Evolutionary conservation across 176 grass and related monocot species (phyloP).

Genomic region (Carex kokanica): DNA sequence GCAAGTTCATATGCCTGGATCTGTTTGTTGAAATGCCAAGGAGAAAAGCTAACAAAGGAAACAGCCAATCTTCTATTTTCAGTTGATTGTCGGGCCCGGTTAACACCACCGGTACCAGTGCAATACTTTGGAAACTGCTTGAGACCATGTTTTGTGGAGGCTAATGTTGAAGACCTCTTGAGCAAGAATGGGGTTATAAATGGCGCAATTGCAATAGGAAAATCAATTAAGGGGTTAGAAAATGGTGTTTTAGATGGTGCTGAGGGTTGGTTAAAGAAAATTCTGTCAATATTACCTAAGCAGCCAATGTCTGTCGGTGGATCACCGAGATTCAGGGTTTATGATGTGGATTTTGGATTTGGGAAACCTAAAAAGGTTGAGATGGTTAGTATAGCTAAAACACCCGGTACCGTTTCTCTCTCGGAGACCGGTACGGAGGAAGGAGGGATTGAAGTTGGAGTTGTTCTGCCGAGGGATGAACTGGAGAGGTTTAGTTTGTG

Average conservation of each 20-base stretch:
- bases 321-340: constrained; percentile 33
- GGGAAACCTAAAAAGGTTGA: constrained; percentile 45
- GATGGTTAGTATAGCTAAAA: constrained; percentile 50
- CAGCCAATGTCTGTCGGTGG: constrained; percentile 31
- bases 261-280: constrained; percentile 22
- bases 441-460: constrained; percentile 45
- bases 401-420: constrained; percentile 42
- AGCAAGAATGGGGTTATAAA: constrained; percentile 19
- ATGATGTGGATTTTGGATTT: constrained; percentile 43
- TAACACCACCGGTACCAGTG: constrained; percentile 23
- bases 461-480: constrained; percentile 32
- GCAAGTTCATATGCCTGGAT: constrained; percentile 39
- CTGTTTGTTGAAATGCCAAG: constrained; percentile 34
- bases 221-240: constrained; percentile 32
- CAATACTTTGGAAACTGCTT: constrained; percentile 54
- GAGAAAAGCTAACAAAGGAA: not conserved
- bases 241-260: constrained; percentile 21
- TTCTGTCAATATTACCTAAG: constrained; percentile 12
- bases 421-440: constrained; percentile 32
- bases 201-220: constrained; percentile 30
- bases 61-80: constrained; percentile 28
- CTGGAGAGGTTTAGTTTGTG: constrained; percentile 37
- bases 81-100: constrained; percentile 26
- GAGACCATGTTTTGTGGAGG: constrained; percentile 37
- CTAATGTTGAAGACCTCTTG: constrained; percentile 11